These are phyloP conservation scores for Leptodermis oblonga DNA, from an alignment of 257 asterid genomes.

Conservation along the genomic window DNA sequence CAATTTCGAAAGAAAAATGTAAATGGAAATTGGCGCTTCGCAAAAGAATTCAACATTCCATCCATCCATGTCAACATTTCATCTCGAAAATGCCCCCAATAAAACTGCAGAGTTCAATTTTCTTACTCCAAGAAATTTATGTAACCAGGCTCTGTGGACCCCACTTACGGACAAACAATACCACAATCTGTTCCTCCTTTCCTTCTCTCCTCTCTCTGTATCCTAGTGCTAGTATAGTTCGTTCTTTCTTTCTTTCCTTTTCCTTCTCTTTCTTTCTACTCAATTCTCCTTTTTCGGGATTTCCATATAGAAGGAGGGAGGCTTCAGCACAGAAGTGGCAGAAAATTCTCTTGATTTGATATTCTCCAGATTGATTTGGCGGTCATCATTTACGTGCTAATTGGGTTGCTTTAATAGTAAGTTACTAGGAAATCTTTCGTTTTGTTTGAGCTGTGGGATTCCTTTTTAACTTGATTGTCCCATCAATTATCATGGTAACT, in stretches of 20 bases:
- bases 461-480: not conserved
- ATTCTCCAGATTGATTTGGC: constrained; percentile 13
- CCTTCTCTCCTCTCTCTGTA: not conserved
- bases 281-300: not conserved
- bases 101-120: constrained; percentile 2
- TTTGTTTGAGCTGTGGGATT: not conserved
- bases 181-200: not conserved
- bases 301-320: constrained; percentile 1
- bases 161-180: not conserved
- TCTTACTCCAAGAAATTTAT: not conserved
- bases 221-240: not conserved
- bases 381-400: constrained; percentile 17
- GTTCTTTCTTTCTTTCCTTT: not conserved
- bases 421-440: constrained; percentile 10
- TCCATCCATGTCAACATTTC: too few species aligned
- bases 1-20: too few species aligned
- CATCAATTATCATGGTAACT: not conserved
- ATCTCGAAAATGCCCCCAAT: too few species aligned
- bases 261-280: not conserved
- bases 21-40: too few species aligned
- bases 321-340: not conserved
- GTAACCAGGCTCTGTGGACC: constrained; percentile 4
- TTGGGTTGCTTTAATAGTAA: constrained; percentile 29
- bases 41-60: too few species aligned
- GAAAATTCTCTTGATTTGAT: constrained; percentile 1